A percentile compares a stretch with the other conserved stretches of the same genome.
These are phyloP conservation scores for Corymbia calophylla DNA, from an alignment of 441 rosid species.

Conservation along the genomic window DNA sequence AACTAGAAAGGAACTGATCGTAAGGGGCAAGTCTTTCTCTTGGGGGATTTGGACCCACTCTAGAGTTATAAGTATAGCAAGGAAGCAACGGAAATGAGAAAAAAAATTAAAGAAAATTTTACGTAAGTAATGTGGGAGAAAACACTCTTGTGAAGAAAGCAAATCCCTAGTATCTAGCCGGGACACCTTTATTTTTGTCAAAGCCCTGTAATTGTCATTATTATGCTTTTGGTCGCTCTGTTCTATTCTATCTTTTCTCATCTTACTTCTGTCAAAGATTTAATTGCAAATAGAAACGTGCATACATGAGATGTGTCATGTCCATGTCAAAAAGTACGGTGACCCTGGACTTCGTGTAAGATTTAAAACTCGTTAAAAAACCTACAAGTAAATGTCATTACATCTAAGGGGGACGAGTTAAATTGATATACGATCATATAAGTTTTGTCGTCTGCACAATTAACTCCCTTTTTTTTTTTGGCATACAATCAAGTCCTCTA, in stretches of 20 bases:
- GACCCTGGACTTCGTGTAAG: neutral
- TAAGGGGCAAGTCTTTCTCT: neutral
- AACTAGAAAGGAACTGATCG: neutral
- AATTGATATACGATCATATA: neutral
- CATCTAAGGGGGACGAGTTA: neutral
- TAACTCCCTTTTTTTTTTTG: neutral
- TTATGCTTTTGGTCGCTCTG: neutral
- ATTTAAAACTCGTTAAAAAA: neutral
- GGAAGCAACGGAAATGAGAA: neutral
- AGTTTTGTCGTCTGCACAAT: neutral
- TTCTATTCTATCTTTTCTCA: neutral
- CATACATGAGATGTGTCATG: neutral
- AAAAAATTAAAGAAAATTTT: neutral
- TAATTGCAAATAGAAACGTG: neutral
- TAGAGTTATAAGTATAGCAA: neutral
- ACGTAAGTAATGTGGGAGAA: neutral
- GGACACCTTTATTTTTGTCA: neutral
- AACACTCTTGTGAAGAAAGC: neutral
- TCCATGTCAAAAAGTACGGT: neutral
- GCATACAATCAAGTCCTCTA: neutral
- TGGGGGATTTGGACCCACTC: neutral
- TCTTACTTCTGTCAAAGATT: neutral
- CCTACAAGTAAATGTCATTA: neutral
- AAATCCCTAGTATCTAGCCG: neutral
- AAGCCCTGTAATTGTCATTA: neutral